Evolutionary conservation across 2,329 filamentous ascomycete species (phyloP), one percentile per base, ranked within the genome.

Genomic region (Emmonsia crescens): DNA sequence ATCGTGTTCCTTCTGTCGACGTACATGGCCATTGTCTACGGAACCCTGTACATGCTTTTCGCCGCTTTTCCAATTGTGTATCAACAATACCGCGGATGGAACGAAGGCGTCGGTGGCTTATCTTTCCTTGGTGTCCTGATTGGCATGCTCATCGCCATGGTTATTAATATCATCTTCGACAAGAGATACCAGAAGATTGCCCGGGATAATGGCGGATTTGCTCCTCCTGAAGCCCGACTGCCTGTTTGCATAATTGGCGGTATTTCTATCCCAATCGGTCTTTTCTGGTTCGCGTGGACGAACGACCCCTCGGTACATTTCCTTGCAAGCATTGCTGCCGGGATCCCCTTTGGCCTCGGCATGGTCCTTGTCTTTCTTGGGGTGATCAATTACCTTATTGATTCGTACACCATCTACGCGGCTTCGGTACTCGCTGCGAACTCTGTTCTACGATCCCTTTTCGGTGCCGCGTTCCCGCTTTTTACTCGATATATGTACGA

Each of bases 381-480:
- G 5, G 74, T 85, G 54, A 80, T 85, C 69, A 87, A 84, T 73
- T 89, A 89, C 73, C 79, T 89, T 14, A 83, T 89, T 64, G 87
- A 89, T 68, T 76, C 84, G 5, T 81, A 90, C 72, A 86, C 86
- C 59, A 87, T 92, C 67, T 93, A 87, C 65, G 89, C 89, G 0
- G 89, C 89, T 0, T 89, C 85, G 0, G 88, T 86, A 0, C 77
- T 92, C 9, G 89, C 89, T 2, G 88, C 87, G 56, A 90, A 92
- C 74, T 89, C 89, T 0, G 88, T 95, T 69, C 76, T 95, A 44
- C 86, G 91, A 66, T 92, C 88, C 0, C 78, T 91, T 9, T 88
- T 86, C 64, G 90, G 89, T 65, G 89, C 89, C 1, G 85, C 82
- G 0, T 94, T 95, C 78, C 90, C 90, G 0, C 81, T 94, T 1